Conservation (phyloP, 1,139 yeast genomes). For the Candida sp. region DNA sequence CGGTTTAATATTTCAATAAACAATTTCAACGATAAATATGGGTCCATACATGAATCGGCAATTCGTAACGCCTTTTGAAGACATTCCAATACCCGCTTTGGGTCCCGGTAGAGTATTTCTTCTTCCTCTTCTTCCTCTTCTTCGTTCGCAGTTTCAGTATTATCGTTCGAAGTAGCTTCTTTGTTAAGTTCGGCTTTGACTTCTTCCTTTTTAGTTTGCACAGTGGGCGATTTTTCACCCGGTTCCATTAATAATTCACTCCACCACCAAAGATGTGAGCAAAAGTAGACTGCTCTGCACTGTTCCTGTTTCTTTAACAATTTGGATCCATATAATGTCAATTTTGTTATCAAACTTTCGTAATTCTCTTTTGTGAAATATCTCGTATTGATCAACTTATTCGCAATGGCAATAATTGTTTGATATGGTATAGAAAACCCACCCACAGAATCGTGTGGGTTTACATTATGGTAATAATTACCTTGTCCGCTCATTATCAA, state of each 20-base stretch:
- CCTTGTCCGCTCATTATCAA: constrained; percentile 22
- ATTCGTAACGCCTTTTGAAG: constrained; percentile 70
- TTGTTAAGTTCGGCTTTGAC: constrained; percentile 30
- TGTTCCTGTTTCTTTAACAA: constrained; percentile 90
- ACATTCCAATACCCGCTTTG: constrained; percentile 46
- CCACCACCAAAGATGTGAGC: constrained; percentile 96
- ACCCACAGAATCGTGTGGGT: constrained; percentile 37
- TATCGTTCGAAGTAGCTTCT: constrained; percentile 10
- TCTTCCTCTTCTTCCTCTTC: constrained; percentile 9
- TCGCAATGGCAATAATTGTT: constrained; percentile 48
- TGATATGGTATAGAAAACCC: constrained; percentile 39
- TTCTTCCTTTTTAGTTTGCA: constrained; percentile 29
- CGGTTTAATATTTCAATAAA: constrained; percentile 88
- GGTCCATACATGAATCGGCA: constrained; percentile 92
- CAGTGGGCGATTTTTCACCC: constrained; percentile 24
- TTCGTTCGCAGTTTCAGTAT: constrained; percentile 6
- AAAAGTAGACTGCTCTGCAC: constrained; percentile 83
- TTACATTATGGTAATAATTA: constrained; percentile 13
- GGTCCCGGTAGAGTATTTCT: constrained; percentile 25
- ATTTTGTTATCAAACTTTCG: constrained; percentile 77
- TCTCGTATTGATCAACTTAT: constrained; percentile 58
- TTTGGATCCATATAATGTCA: constrained; percentile 86
- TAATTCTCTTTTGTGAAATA: constrained; percentile 63
- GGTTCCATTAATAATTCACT: constrained; percentile 39
- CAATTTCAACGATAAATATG: constrained; percentile 70